Evolutionary conservation across 805 yeast genomes (phyloP).

Genomic region (Yarrowia bubula): DNA sequence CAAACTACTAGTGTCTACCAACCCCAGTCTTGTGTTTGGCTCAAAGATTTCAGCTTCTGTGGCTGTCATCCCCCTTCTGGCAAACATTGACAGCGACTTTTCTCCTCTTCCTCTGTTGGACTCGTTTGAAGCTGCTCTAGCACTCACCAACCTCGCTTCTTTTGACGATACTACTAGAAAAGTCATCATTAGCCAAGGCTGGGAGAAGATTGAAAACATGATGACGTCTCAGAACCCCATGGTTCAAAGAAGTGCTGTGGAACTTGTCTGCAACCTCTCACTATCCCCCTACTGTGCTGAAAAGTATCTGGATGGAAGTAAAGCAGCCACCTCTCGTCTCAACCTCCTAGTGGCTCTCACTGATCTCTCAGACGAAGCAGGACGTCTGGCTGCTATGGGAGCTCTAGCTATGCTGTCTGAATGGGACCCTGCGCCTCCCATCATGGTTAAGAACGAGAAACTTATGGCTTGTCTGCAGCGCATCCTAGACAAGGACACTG

Average conservation of each 20-base stretch:
- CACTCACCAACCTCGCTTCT: slow-evolving; percentile 67
- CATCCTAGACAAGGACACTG: slow-evolving; percentile 33
- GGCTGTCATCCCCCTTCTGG: slow-evolving; percentile 38
- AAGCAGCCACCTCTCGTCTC: slow-evolving; percentile 35
- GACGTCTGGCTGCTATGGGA: slow-evolving; percentile 43
- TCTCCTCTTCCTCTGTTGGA: slow-evolving; percentile 39
- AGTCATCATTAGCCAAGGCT: slow-evolving; percentile 43
- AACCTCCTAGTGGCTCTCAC: slow-evolving; percentile 39
- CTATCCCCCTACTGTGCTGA: slow-evolving; percentile 41
- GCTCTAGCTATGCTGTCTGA: slow-evolving; percentile 43
- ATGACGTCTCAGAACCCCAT: slow-evolving; percentile 47
- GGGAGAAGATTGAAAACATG: slow-evolving; percentile 48
- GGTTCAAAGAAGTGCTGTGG: slow-evolving; percentile 61
- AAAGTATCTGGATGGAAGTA: slow-evolving; percentile 39
- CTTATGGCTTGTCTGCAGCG: slow-evolving; percentile 34
- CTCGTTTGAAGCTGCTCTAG: slow-evolving; percentile 56
- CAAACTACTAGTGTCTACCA: slow-evolving; percentile 39
- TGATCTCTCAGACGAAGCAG: slow-evolving; percentile 38
- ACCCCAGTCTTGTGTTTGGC: slow-evolving; percentile 41
- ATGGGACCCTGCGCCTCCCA: slow-evolving; percentile 40
- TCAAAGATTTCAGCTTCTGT: slow-evolving; percentile 37
- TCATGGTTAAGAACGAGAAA: slow-evolving; percentile 34
- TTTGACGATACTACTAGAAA: slow-evolving; percentile 44
- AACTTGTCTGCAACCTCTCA: slow-evolving; percentile 61
- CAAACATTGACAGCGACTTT: slow-evolving; percentile 33